These are phyloP conservation scores for Trametes maxima DNA, from an alignment of 768 basidiomycete genomes.

Conservation along the genomic window DNA sequence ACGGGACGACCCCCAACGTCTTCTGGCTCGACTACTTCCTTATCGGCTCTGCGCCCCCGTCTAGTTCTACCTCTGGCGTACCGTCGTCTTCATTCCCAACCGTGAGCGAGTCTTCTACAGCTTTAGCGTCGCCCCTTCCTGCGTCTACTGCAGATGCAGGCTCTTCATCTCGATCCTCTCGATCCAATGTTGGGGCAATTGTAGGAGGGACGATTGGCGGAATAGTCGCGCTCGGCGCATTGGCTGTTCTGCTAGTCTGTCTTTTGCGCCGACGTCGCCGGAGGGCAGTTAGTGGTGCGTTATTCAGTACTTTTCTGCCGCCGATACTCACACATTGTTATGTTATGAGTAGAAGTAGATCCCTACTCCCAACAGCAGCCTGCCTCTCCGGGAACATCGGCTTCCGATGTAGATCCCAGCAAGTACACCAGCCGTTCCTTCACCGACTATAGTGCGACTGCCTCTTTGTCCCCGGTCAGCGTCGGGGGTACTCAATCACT, in stretches of 20 bases:
- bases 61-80: background rate
- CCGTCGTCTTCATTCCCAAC: background rate
- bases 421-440: background rate
- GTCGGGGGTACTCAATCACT: background rate
- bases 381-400: too few species aligned
- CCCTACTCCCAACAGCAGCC: too few species aligned
- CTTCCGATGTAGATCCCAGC: too few species aligned
- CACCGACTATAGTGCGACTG: too few species aligned
- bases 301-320: background rate
- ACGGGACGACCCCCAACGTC: conserved; percentile 7
- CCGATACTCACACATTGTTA: background rate
- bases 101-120: background rate
- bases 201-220: background rate
- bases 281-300: background rate
- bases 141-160: background rate
- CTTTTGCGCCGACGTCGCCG: background rate
- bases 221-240: background rate
- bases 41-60: background rate
- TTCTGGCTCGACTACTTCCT: conserved; percentile 20
- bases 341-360: too few species aligned
- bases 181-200: background rate
- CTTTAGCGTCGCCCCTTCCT: background rate
- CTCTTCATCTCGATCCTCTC: background rate
- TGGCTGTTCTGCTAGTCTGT: background rate
- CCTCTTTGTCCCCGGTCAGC: background rate